phyloP scores from a whole-genome alignment of 345 rosid genomes.

The Diplotaxis tenuifolia region DNA sequence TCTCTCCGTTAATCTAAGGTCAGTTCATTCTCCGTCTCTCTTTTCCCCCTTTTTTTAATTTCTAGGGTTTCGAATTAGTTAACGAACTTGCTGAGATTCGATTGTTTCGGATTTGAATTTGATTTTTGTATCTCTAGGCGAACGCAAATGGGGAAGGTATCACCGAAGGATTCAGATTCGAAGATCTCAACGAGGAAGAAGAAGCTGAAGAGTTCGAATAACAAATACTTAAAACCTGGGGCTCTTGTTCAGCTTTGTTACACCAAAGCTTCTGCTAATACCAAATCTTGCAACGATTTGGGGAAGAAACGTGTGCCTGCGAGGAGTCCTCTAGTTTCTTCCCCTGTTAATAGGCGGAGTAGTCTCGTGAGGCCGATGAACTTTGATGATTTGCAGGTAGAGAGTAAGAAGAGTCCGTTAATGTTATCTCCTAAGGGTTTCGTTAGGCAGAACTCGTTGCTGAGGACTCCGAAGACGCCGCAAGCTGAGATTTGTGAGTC shows the following conservation, averaged over 20 bases:
- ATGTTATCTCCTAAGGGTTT: slow-evolving; percentile 64
- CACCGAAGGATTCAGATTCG: slow-evolving; percentile 46
- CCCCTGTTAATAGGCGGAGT: slow-evolving; percentile 59
- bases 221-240: slow-evolving; percentile 77
- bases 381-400: slow-evolving; percentile 36
- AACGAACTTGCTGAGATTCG: not conserved
- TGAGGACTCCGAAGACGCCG: slow-evolving; percentile 79
- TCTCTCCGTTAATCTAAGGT: slow-evolving; percentile 22
- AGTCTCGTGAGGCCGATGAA: slow-evolving; percentile 40
- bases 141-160: slow-evolving; percentile 65
- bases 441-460: slow-evolving; percentile 47
- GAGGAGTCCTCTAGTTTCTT: slow-evolving; percentile 51
- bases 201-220: slow-evolving; percentile 50
- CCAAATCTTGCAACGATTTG: slow-evolving; percentile 66
- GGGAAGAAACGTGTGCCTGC: slow-evolving; percentile 71
- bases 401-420: slow-evolving; percentile 49
- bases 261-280: slow-evolving; percentile 43
- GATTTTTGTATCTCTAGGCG: not conserved
- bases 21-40: slow-evolving; percentile 4
- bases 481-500: slow-evolving; percentile 47
- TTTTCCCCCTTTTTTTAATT: not conserved
- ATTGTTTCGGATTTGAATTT: not conserved
- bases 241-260: slow-evolving; percentile 74
- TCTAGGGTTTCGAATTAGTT: slow-evolving; percentile 10
- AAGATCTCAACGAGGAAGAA: slow-evolving; percentile 53